phyloP scores from a whole-genome alignment of 1,284 basidiomycete genomes.

The Microbotryum silenes-acaulis region DNA sequence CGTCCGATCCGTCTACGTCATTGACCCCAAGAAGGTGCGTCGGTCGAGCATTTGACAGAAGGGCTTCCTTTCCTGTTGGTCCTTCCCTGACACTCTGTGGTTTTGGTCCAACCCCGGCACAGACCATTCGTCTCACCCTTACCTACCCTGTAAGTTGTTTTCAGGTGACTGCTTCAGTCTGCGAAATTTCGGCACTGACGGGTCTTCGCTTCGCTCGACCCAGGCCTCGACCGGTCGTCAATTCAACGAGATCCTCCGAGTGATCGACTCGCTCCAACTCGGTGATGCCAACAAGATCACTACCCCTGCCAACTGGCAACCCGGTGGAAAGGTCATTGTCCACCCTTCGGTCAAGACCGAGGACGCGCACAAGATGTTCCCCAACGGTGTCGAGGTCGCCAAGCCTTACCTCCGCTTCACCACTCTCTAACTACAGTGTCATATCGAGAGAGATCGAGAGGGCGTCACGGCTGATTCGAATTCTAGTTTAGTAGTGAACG shows the following conservation, averaged over 20 bases:
- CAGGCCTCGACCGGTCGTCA: slow-evolving; percentile 46
- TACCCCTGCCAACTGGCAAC: slow-evolving; percentile 83
- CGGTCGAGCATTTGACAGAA: background rate
- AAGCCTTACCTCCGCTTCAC: slow-evolving; percentile 39
- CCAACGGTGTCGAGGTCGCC: slow-evolving; percentile 46
- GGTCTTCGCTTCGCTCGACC: background rate
- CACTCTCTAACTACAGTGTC: slow-evolving; percentile 10
- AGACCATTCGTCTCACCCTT: slow-evolving; percentile 79
- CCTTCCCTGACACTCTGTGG: background rate
- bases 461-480: background rate
- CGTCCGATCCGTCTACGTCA: slow-evolving; percentile 87
- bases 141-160: slow-evolving; percentile 62
- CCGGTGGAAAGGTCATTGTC: slow-evolving; percentile 88
- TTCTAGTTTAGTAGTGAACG: no score
- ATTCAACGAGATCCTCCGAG: slow-evolving; percentile 74
- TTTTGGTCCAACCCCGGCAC: background rate
- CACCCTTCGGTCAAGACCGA: slow-evolving; percentile 68
- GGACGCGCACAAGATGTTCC: slow-evolving; percentile 82
- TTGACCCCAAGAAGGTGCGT: slow-evolving; percentile 67
- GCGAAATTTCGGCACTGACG: slow-evolving; percentile 45
- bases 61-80: background rate
- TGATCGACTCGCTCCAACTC: slow-evolving; percentile 79
- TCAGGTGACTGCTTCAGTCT: slow-evolving; percentile 35
- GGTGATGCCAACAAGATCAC: slow-evolving; percentile 70
- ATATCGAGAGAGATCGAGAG: background rate